Evolutionary conservation across 495 filamentous ascomycete genomes (phyloP), one percentile per base, ranked within the genome.

Genomic region (Penicillium chermesinum): DNA sequence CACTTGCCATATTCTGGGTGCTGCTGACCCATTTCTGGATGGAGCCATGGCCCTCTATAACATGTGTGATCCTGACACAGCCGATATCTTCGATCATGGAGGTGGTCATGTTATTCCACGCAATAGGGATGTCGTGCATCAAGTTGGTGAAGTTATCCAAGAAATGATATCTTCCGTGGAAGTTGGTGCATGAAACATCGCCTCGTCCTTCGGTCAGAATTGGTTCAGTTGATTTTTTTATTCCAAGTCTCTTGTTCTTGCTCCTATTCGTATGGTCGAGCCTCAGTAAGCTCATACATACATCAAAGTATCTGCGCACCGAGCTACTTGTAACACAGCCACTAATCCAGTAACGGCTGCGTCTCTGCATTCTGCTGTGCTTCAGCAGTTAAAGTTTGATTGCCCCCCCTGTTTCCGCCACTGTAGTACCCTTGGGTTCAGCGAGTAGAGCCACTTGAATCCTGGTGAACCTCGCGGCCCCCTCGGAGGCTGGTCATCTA

Each of bases 1-100:
- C 2, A 80, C 79, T 9, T 72, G 71, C 22, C 79, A 82, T 67
- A 73, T 83, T 34, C 64, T 82, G 25, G 79, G 79, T 16, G 78
- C 74, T 9, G 63, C 73, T 17, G 80, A 84, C 54, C 75, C 77
- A 1, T 80, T 77, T 38, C 54, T 81, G 0, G 60, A 69, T 33
- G 73, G 67, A 0, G 69, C 74, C 1, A 66, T 82, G 47, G 74
- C 75, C 15, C 58, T 83, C 5, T 81, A 75, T 60, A 81, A 82
- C 55, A 55, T 79, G 19, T 84, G 78, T 27, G 58, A 65, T 41
- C 50, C 54, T 1, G 69, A 75, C 21, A 62, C 41, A 1, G 73
- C 78, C 2, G 60, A 66, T 39, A 59, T 81, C 18, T 81, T 79
- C 44, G 79, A 81, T 54, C 78, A 81, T 49, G 78, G 75, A 1